Conservation (phyloP, 140 eudicot species). For the Anethum foeniculum region DNA sequence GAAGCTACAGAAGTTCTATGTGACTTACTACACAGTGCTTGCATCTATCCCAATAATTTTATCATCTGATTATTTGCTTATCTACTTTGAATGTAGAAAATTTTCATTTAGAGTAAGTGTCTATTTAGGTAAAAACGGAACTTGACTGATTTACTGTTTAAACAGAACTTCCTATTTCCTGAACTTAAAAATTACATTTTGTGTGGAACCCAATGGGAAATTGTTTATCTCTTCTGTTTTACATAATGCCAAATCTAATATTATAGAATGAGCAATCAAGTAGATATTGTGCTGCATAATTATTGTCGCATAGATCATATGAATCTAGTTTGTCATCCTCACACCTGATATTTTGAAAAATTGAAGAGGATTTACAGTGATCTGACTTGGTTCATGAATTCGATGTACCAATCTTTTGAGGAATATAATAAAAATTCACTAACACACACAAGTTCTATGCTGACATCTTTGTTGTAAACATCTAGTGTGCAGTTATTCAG, state of each 20-base stretch:
- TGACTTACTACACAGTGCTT: not conserved
- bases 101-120: not conserved
- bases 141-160: not conserved
- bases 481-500: constrained; percentile 95
- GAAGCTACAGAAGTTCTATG: not conserved
- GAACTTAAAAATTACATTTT: not conserved
- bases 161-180: not conserved
- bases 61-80: not conserved
- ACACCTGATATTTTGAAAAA: not conserved
- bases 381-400: not conserved
- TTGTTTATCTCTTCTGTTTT: not conserved
- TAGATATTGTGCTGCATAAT: not conserved
- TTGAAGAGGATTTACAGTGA: not conserved
- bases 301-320: not conserved
- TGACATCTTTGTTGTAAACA: constrained; percentile 7
- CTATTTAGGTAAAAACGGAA: not conserved
- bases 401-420: not conserved
- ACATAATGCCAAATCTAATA: not conserved
- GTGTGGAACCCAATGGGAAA: not conserved
- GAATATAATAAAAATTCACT: too few species aligned
- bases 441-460: not conserved
- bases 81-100: not conserved
- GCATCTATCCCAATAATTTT: not conserved
- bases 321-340: not conserved
- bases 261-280: not conserved